phyloP scores from a whole-genome alignment of 345 rosid species.

The Noccaea caerulescens region DNA sequence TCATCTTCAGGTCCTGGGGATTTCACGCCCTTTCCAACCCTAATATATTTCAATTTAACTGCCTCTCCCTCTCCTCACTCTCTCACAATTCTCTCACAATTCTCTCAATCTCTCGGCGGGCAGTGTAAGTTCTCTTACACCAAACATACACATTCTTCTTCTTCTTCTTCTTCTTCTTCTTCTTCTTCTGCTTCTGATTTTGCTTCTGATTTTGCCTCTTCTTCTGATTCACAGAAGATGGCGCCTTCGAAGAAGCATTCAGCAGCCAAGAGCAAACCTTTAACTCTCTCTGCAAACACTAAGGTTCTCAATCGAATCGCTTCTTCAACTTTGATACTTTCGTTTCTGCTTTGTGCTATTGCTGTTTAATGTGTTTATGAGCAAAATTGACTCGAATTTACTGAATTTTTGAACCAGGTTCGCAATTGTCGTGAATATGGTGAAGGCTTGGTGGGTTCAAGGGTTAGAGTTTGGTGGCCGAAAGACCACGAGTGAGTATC shows the following conservation, averaged over 20 bases:
- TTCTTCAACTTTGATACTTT: neutral
- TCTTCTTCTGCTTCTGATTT: neutral
- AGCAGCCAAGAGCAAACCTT: constrained; percentile 4
- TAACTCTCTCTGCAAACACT: neutral
- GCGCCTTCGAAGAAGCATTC: constrained; percentile 20
- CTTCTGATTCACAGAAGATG: constrained; percentile 6
- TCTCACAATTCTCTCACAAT: neutral
- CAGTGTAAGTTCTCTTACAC: neutral
- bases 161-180: neutral
- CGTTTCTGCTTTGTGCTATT: neutral
- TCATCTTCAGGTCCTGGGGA: neutral
- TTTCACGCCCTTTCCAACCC: constrained; percentile 10
- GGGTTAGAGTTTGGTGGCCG: constrained; percentile 42
- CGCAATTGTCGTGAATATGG: neutral
- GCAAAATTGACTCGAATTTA: neutral
- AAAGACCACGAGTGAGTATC: constrained; percentile 24
- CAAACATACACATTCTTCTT: neutral
- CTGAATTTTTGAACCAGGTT: constrained; percentile 6
- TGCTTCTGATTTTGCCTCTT: neutral
- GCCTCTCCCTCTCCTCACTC: neutral
- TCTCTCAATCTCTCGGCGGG: neutral
- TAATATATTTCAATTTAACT: constrained; percentile 14
- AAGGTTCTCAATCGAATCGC: constrained; percentile 11
- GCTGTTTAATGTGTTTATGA: neutral
- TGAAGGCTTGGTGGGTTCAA: constrained; percentile 27